phyloP scores from a whole-genome alignment of 2,329 filamentous ascomycete species.

The Ophiobolus disseminans region DNA sequence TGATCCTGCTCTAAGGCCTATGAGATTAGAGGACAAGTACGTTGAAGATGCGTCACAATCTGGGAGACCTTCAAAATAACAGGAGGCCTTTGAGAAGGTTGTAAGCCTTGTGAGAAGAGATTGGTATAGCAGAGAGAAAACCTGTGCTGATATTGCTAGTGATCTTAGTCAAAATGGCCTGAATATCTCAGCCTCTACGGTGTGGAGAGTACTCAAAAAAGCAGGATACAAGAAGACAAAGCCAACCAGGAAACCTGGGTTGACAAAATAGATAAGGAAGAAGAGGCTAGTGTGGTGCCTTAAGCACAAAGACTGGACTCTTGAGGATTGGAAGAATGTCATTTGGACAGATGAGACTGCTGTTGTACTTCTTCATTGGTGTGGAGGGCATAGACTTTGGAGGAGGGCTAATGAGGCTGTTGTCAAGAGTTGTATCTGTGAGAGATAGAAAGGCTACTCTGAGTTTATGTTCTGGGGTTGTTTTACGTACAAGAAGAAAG shows the following conservation, averaged over 20 bases:
- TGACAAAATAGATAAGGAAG: too few relatives aligned
- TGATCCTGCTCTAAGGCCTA: constrained; percentile 2
- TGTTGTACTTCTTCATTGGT: constrained; percentile 8
- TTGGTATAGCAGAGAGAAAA: constrained; percentile 17
- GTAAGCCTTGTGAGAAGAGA: constrained; percentile 2
- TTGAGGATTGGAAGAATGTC: constrained; percentile 20
- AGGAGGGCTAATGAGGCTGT: constrained; percentile 11
- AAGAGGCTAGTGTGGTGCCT: too few relatives aligned
- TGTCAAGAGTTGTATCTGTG: too few relatives aligned
- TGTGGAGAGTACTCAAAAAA: constrained; percentile 13
- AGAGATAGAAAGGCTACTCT: too few relatives aligned
- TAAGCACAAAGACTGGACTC: too few relatives aligned
- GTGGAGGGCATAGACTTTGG: constrained; percentile 9
- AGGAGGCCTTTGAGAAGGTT: not conserved
- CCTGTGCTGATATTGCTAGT: constrained; percentile 18
- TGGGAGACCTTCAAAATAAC: constrained; percentile 2
- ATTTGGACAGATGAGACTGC: constrained; percentile 17
- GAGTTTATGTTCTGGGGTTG: too few relatives aligned
- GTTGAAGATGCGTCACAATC: constrained; percentile 6
- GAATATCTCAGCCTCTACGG: constrained; percentile 10
- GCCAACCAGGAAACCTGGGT: too few relatives aligned
- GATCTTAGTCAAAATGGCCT: constrained; percentile 9
- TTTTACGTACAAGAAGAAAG: too few relatives aligned
- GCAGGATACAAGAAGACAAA: too few relatives aligned
- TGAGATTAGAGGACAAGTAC: too few relatives aligned